phyloP scores from a whole-genome alignment of 2,329 filamentous ascomycete genomes.

The Tolypocladium ovalisporum region DNA sequence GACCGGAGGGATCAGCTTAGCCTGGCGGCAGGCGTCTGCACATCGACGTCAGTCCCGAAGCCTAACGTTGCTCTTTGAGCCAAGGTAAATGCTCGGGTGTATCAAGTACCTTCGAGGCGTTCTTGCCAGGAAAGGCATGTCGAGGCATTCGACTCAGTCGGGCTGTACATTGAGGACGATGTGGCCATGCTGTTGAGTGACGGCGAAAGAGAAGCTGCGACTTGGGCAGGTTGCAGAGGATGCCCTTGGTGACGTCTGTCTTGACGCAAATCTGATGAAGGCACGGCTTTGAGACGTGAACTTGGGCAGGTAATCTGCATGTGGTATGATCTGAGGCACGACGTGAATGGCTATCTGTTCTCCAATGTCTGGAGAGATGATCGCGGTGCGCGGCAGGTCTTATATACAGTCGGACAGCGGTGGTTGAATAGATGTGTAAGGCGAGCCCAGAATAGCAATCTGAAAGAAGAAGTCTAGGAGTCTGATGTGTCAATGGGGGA shows the following conservation, averaged over 20 bases:
- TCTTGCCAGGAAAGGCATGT: conserved; percentile 38
- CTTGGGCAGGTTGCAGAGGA: not conserved
- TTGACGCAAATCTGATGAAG: not conserved
- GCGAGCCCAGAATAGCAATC: conserved; percentile 5
- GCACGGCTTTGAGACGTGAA: not conserved
- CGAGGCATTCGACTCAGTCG: conserved; percentile 9
- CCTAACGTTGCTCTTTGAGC: conserved; percentile 5
- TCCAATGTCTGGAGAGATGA: conserved; percentile 3
- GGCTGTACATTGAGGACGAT: conserved; percentile 14
- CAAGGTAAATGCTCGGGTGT: not conserved
- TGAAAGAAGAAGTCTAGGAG: not conserved
- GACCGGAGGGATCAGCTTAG: conserved; percentile 41
- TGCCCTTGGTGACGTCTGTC: not conserved
- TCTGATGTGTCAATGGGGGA: conserved; percentile 6
- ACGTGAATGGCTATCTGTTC: conserved; percentile 3
- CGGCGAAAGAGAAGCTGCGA: not conserved
- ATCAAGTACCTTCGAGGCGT: conserved; percentile 37
- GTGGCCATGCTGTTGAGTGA: conserved; percentile 9
- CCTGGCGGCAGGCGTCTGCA: conserved; percentile 46
- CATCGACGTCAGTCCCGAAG: not conserved
- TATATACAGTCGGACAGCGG: conserved; percentile 4
- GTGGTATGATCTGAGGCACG: conserved; percentile 1
- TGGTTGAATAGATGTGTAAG: not conserved
- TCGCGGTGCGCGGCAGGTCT: conserved; percentile 1
- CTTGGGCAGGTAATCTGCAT: conserved; percentile 2